Base-by-base conservation (phyloP, 169 alveolate species). In the Eimeria maxima region DNA sequence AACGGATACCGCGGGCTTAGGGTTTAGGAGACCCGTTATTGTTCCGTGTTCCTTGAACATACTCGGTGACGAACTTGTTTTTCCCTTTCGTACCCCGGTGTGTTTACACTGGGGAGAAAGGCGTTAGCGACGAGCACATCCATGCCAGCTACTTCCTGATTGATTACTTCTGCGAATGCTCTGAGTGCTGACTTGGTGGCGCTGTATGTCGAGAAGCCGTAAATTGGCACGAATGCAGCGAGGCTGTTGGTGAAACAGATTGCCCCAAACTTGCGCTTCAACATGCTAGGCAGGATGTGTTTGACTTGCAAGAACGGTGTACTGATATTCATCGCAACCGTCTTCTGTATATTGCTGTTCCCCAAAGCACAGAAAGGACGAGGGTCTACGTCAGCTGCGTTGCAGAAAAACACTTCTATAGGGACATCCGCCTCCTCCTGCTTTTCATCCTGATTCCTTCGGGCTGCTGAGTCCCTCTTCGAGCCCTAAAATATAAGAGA, bases 81-180 rank as follows among this genome's bases (percentile, higher is more conserved):
- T 55, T 95, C 97, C 33, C 73, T 63, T 29, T 60, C 63, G 60
- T 88, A 95, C 45, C 97, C 97, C 5, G 96, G 96, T 5, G 97
- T 95, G n/a, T 88, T 88, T 4, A 95, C 95, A 50, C 90, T 83
- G 55, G 97, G 97, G 67, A 89, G 27, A 44, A 76, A 90, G 33
- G 95, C 97, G 55, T 86, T 90, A 13, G 95, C 93, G 33, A 95
- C 74, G 50, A 88, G 95, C n/a, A 95, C 44, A 60, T 78, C 87
- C 57, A 42, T 53, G 38, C 90, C 90, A 22, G 95, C 95, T 4
- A 69, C 73, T 90, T 95, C 97, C 29, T 95, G 97, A 55, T 95
- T 95, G n/a, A 95, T 55, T 45, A 86, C 94, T 45, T 90, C 86
- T 22, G 95, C 88, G 71, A 95, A 83, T 13, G 97, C 93, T 29